Evolutionary conservation across 257 asterid genomes (phyloP), one percentile per base, ranked within the genome.

Genomic region (Nyctanthes arbortristis): DNA sequence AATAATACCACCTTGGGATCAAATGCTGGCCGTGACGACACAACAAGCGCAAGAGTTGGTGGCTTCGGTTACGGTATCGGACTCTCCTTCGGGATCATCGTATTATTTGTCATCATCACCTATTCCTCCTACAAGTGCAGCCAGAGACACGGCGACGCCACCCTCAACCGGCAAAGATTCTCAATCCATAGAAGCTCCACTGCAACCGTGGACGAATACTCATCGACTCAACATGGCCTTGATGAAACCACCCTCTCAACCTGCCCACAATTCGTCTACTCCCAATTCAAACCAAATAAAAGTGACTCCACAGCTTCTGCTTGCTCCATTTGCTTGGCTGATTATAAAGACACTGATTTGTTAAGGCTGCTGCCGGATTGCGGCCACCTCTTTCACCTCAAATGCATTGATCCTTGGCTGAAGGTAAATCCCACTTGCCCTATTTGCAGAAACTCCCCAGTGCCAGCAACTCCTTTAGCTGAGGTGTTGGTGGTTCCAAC

Each of bases 391-490:
- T 89, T 87, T 56, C 96, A 89, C 72, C 73, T 74, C 71, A 80
- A 37, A 58, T 87, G 96, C 67, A 62, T 87, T 32, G 96, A 89
- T 67, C 82, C 77, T 16, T 89, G 96, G 94, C 81, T 87, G 1
- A 79, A 75, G 70, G 67, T 70, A 2, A 79, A 80, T 20, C 73
- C 86, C 4, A 73, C 86, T 13, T 89, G 94, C n/a, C 96, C 96
- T 25, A 69, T 87, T 56, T 89, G 96, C 52, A 75, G 92, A 54
- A 80, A 67, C 59, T 85, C 88, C 9, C 78, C 87, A 1, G 34
- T 69, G 54, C 68, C 65, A 24, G 47, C 72, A 24, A 56, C 72
- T 47, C 74, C 77, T 54, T 55, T 64, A 3, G 60, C 33, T 0
- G 74, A 66, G 60, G 64, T 66, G 11, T 70, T 63, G 47, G 20